A percentile compares a stretch with the other conserved stretches of the same genome.
phyloP scores from a whole-genome alignment of 257 asterid species.

The Linderniella brevidens region DNA sequence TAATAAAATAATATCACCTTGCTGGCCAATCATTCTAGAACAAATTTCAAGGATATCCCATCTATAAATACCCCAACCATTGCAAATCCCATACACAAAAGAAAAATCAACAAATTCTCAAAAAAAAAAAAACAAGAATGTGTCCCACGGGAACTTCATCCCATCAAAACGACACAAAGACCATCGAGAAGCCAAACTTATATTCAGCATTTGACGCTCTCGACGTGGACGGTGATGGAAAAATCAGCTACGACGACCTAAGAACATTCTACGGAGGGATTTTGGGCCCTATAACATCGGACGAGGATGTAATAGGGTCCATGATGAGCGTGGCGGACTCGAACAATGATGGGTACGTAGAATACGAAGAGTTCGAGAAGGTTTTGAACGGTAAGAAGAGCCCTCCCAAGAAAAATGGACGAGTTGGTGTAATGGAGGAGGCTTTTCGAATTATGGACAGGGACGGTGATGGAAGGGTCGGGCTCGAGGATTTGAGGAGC shows the following conservation, averaged over 20 bases:
- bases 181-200: constrained; percentile 15
- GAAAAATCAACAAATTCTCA: no score
- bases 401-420: neutral
- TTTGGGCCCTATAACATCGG: constrained; percentile 4
- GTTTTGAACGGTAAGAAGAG: constrained; percentile 17
- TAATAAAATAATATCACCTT: neutral
- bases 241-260: constrained; percentile 63
- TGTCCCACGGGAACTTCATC: constrained; percentile 24
- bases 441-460: constrained; percentile 74
- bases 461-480: constrained; percentile 88
- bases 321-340: constrained; percentile 62
- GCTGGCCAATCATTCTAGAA: neutral
- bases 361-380: constrained; percentile 73
- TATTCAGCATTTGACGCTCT: constrained; percentile 71
- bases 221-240: constrained; percentile 72
- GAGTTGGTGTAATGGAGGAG: constrained; percentile 38
- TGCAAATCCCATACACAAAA: neutral
- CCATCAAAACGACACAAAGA: neutral
- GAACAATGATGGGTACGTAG: constrained; percentile 56
- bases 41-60: no score
- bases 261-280: constrained; percentile 34
- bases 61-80: no score
- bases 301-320: constrained; percentile 29
- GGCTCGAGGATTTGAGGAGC: constrained; percentile 44
- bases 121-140: constrained; percentile 17